Base-by-base conservation (phyloP, 129 eudicot genomes). In the Heracleum sosnowskyi region DNA sequence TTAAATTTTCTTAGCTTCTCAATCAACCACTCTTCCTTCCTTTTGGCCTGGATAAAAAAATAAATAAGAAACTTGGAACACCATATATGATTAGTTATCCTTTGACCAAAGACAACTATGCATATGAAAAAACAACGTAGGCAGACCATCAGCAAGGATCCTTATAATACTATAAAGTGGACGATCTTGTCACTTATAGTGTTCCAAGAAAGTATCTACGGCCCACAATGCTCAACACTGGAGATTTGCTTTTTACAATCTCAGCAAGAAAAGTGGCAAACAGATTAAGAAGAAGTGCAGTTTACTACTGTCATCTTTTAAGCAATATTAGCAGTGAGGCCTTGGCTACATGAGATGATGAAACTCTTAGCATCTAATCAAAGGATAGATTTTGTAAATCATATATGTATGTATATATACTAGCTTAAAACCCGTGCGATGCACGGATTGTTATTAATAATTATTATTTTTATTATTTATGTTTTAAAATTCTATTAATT, bases 1-100 rank as follows among this genome's bases (percentile, higher is more conserved):
- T 88, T 92, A 46, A 82, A 94, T 83, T 94, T 94, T 84, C 96
- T 94, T 72, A 94, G 76, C 79, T 91, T 94, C 83, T 94, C 96
- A 78, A 94, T 91, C 83, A 94, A 81, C 98, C 97, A 94, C 82
- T 80, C 93, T 87, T 94, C 97, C 81, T 94, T 94, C 76, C 98
- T 82, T 82, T 91, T 94, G 49, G 98, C 97, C 98, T 91, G 81
- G 76, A 81, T 34, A 80, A 62, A 26, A 76, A 81, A 46, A 12
- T 79, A 76, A 28, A 42, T 45, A 83, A 72, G 39, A 34, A 77
- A 20, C 37, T n/a, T 55, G 20, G 60, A 4, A 60, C 24, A 22
- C 24, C 49, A 77, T 44, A 76, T 57, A 31, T 55, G 34, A 53
- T n/a, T 46, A 76, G 31, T 57, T 28, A 36, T 63, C n/a, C 17